These are phyloP conservation scores for Mantamonas sphyraenae DNA, from an alignment of 78 protist species.

Conservation along the genomic window DNA sequence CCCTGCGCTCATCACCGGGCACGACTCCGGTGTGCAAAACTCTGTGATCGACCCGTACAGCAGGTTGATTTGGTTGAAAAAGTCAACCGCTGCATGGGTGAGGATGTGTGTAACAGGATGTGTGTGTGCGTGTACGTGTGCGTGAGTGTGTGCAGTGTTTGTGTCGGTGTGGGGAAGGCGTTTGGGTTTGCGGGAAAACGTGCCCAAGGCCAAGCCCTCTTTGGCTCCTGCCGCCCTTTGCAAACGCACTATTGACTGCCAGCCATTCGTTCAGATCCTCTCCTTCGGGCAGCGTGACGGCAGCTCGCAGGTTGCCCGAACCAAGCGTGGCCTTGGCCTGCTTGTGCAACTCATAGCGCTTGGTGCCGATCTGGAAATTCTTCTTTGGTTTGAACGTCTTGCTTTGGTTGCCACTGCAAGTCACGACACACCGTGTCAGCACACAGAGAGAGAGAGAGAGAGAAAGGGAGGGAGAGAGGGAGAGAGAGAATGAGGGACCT, in stretches of 20 bases:
- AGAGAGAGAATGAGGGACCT: no score
- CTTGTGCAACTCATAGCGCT: constrained; percentile 40
- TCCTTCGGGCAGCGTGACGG: constrained; percentile 89
- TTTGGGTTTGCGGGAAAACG: no score
- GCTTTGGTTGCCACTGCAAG: not conserved
- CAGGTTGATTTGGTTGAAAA: constrained; percentile 92
- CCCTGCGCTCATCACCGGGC: constrained; percentile 95
- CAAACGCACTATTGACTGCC: constrained; percentile 93
- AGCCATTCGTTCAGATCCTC: constrained; percentile 96
- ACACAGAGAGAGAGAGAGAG: no score
- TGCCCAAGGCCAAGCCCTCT: no score
- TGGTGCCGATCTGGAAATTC: constrained; percentile 44
- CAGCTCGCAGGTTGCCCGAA: constrained; percentile 31
- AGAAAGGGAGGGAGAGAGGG: no score
- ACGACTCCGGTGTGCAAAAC: constrained; percentile 82
- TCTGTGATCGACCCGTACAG: constrained; percentile 92
- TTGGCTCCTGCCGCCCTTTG: no score
- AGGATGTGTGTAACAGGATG: no score
- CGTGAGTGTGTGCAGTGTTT: no score
- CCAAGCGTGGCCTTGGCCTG: constrained; percentile 62
- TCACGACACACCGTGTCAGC: no score
- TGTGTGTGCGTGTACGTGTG: no score
- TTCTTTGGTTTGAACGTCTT: constrained; percentile 56
- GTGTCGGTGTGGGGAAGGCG: no score
- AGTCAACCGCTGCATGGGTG: constrained; percentile 93